Evolutionary conservation across 495 filamentous ascomycete genomes (phyloP), one percentile per base, ranked within the genome.

Genomic region (Aspergillus baeticus): DNA sequence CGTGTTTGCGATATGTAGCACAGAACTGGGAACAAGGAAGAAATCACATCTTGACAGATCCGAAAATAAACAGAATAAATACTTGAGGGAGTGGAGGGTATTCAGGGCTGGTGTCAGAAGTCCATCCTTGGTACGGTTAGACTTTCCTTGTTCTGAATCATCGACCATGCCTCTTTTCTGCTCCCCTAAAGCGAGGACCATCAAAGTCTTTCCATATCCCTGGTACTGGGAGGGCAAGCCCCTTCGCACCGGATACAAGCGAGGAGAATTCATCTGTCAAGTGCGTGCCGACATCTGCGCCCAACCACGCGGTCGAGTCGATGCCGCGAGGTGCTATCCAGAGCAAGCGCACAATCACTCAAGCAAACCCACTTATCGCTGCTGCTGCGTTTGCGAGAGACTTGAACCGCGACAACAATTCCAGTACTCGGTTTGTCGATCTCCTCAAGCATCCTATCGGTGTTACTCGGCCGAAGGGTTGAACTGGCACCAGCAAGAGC

Each of bases 221-320:
- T 64, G 62, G 60, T 68, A 64, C 54, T 68, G 60, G 63, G 33
- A 55, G 18, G 63, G 63, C 47, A 62, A 66, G 36, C 39, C 65
- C 15, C 49, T 66, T 31, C 60, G 54, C 21, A 46, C 41, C 56
- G 60, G 57, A n/a, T 33, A 53, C 23, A 54, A 48, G 14, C 51
- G 42, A 46, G 47, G 46, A 2, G 58, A 60, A 21, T 23, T 20
- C 22, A 41, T 56, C 41, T 41, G 33, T 10, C 38, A 48, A 36
- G 22, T 56, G 21, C 31, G 47, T 49, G 41, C 43, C 36, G 50
- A 47, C 20, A 3, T 41, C n/a, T 39, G 13, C 43, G 29, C 34
- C 14, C 15, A 20, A 8, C 34, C 29, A 13, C 21, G 10, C 3
- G n/a, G 18, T 11, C 33, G 34, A 26, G 14, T n/a, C 20, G 36